Evolutionary conservation across 2,329 filamentous ascomycete species (phyloP).

Genomic region (Paramyrothecium roridum): DNA sequence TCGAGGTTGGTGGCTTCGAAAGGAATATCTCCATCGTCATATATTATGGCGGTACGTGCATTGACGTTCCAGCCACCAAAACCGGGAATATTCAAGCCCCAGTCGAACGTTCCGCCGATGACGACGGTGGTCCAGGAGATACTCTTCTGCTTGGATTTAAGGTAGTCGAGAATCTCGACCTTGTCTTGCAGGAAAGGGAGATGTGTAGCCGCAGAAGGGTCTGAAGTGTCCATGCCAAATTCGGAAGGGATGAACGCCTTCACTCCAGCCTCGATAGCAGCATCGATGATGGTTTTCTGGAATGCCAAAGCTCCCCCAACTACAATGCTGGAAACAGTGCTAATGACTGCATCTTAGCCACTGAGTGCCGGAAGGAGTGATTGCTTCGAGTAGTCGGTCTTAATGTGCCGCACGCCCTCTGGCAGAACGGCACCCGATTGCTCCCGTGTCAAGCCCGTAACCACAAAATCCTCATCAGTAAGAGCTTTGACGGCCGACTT

Average conservation of each 20-base stretch:
- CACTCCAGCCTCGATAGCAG: not conserved
- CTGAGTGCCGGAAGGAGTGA: not conserved
- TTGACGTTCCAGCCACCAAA: not conserved
- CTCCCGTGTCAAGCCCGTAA: constrained; percentile 6
- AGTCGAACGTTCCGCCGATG: constrained; percentile 6
- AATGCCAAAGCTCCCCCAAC: not conserved
- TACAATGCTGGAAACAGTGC: not conserved
- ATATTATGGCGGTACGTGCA: constrained; percentile 2
- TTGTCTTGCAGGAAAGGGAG: not conserved
- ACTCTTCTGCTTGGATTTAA: constrained; percentile 3
- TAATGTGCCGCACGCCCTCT: not conserved
- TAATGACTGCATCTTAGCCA: not conserved
- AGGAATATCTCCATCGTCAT: constrained; percentile 4
- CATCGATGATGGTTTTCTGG: not conserved
- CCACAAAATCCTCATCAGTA: not conserved
- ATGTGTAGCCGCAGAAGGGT: not conserved
- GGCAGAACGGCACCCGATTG: not conserved
- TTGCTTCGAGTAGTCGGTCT: not conserved
- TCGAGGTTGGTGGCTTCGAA: constrained; percentile 7
- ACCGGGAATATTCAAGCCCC: constrained; percentile 6
- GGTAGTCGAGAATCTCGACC: constrained; percentile 1
- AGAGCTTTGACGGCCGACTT: constrained; percentile 3
- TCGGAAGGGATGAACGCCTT: not conserved
- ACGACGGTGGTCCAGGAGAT: constrained; percentile 7
- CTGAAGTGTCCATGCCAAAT: not conserved